Percentiles rank a stretch among this genome's conserved stretches.
Evolutionary conservation across 768 basidiomycete genomes (phyloP).

Genomic region (Mrakia hoshinonis): DNA sequence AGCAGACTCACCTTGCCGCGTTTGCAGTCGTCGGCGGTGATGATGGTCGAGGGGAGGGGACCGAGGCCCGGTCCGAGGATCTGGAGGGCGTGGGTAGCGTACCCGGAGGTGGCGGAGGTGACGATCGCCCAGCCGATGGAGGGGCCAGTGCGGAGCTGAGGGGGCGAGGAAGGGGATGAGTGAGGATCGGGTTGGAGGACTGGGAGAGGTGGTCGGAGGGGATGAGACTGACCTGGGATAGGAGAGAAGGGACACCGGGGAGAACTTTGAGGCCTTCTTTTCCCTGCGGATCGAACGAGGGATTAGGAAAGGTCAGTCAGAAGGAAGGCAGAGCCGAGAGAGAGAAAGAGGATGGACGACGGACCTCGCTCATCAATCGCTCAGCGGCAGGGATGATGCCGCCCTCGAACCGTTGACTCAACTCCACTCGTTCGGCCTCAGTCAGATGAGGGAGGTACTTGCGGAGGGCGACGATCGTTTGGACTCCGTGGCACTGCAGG

Average conservation of each 20-base stretch:
- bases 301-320: no score
- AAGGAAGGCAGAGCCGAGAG: no score
- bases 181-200: no score
- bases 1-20: no score
- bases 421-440: conserved; percentile 10
- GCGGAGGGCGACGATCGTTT: conserved; percentile 20
- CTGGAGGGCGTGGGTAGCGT: conserved; percentile 9
- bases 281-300: not conserved
- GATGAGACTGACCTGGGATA: no score
- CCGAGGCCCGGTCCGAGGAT: conserved; percentile 8
- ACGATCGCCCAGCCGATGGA: conserved; percentile 15
- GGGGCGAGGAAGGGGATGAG: not conserved
- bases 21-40: conserved; percentile 23
- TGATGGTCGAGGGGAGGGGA: conserved; percentile 8
- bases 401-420: conserved; percentile 17
- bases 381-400: conserved; percentile 23
- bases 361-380: not conserved
- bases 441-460: conserved; percentile 21
- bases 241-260: no score
- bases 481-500: conserved; percentile 16
- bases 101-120: conserved; percentile 19
- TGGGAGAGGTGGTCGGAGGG: no score
- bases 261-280: conserved; percentile 24
- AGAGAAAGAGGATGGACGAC: not conserved
- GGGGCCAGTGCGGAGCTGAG: conserved; percentile 13